Evolutionary conservation across 768 basidiomycete genomes (phyloP).

Genomic region (Roridomyces roridus): DNA sequence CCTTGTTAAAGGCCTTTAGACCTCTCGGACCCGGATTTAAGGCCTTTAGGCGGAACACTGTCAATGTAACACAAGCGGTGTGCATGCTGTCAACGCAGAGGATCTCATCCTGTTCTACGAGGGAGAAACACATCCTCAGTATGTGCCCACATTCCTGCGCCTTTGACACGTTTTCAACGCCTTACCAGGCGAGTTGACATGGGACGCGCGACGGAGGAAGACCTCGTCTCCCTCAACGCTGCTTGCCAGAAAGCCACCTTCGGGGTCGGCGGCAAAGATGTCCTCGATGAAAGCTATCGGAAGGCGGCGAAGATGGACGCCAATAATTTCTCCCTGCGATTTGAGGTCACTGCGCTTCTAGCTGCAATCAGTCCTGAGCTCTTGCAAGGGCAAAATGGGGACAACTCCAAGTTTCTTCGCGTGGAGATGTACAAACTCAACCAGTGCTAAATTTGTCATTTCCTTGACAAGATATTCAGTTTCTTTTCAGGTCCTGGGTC

Average conservation of each 20-base stretch:
- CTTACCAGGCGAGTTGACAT: conserved; percentile 1
- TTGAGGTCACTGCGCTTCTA: conserved; percentile 30
- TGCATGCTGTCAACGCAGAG: neutral
- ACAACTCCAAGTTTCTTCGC: conserved; percentile 24
- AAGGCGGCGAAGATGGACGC: conserved; percentile 33
- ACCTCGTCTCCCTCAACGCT: neutral
- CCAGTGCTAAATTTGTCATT: no score
- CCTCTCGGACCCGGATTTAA: no score
- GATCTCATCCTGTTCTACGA: conserved; percentile 1
- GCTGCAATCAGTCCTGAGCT: conserved; percentile 25
- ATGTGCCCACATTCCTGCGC: no score
- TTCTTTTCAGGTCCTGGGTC: neutral
- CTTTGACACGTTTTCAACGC: no score
- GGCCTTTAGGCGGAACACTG: no score
- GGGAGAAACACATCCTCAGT: neutral
- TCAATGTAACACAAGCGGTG: conserved; percentile 5
- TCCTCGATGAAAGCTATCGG: conserved; percentile 36
- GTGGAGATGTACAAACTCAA: conserved; percentile 53
- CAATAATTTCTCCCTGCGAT: conserved; percentile 31
- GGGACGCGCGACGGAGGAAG: neutral
- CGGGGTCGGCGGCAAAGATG: conserved; percentile 27
- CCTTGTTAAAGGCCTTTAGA: no score
- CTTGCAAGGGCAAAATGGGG: neutral
- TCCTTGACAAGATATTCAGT: no score
- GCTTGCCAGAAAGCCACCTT: conserved; percentile 33